These are phyloP conservation scores for Cryphonectria radicalis DNA, from an alignment of 2,329 filamentous ascomycete species.

Conservation along the genomic window DNA sequence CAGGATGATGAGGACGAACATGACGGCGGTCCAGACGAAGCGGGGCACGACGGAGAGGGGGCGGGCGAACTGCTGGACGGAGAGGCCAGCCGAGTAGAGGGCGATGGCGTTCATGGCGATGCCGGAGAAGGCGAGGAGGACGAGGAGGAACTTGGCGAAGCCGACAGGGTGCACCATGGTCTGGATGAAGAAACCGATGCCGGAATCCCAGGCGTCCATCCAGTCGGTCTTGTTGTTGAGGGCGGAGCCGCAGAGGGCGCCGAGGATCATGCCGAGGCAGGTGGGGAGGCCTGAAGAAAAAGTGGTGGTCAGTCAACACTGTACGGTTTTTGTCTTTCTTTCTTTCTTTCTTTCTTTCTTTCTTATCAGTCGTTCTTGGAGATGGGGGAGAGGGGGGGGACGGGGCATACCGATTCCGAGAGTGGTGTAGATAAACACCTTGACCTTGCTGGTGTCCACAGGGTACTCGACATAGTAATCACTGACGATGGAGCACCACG, in stretches of 20 bases:
- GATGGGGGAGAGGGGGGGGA: background rate
- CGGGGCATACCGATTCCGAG: slow-evolving; percentile 45
- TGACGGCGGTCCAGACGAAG: slow-evolving; percentile 51
- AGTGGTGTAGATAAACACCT: slow-evolving; percentile 53
- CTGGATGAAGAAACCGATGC: slow-evolving; percentile 52
- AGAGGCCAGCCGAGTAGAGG: slow-evolving; percentile 46
- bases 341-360: background rate
- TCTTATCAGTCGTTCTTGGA: background rate
- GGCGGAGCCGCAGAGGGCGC: slow-evolving; percentile 47
- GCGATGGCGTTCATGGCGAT: slow-evolving; percentile 53
- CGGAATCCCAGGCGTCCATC: slow-evolving; percentile 44
- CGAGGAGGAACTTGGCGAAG: slow-evolving; percentile 50
- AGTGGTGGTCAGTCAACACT: background rate
- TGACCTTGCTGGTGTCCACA: slow-evolving; percentile 48
- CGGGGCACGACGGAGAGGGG: slow-evolving; percentile 49
- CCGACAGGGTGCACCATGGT: slow-evolving; percentile 48
- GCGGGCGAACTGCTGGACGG: slow-evolving; percentile 47
- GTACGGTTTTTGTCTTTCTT: too few relatives aligned
- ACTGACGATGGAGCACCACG: slow-evolving; percentile 51
- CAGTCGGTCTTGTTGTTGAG: slow-evolving; percentile 47
- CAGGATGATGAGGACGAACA: slow-evolving; percentile 49
- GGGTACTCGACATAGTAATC: slow-evolving; percentile 55
- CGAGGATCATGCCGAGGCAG: slow-evolving; percentile 52
- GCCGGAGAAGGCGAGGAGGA: slow-evolving; percentile 45
- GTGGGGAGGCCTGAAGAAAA: slow-evolving; percentile 44